Conservation (phyloP, 176 grass and related monocot species). For the Saccharum spontaneum region DNA sequence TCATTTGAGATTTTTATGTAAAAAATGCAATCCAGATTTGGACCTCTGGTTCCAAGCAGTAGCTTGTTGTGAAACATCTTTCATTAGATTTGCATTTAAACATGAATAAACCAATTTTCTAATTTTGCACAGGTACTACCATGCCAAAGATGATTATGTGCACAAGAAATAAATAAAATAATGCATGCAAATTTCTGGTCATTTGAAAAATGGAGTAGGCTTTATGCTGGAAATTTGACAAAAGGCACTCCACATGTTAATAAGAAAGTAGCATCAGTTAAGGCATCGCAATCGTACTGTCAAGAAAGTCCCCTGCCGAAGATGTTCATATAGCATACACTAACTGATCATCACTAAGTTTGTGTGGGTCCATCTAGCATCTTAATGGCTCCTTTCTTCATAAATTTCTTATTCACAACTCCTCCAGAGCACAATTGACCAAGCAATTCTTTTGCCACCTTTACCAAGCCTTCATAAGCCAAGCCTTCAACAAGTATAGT, state of each 20-base stretch:
- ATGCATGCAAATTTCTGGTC: neutral
- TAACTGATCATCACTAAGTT: slow-evolving; percentile 20
- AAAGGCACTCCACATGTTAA: slow-evolving; percentile 27
- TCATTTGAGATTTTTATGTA: neutral
- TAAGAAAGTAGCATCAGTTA: slow-evolving; percentile 11
- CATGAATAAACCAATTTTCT: neutral
- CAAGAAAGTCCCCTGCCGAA: slow-evolving; percentile 14
- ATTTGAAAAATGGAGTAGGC: neutral
- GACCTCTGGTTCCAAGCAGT: neutral
- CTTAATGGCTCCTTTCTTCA: slow-evolving; percentile 36
- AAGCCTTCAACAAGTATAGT: slow-evolving; percentile 64
- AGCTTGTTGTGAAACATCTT: neutral
- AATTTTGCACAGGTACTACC: neutral
- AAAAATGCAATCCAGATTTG: neutral
- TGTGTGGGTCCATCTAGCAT: slow-evolving; percentile 31
- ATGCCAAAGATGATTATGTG: neutral
- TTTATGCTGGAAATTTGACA: neutral
- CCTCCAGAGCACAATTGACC: slow-evolving; percentile 39
- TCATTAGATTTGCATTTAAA: neutral
- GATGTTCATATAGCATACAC: slow-evolving; percentile 6
- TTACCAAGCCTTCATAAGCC: slow-evolving; percentile 51
- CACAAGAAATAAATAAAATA: neutral
- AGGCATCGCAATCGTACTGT: slow-evolving; percentile 5
- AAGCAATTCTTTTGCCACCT: slow-evolving; percentile 48
- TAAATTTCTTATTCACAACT: slow-evolving; percentile 38